Evolutionary conservation across 345 rosid genomes (phyloP).

Genomic region (Rhodamnia argentea): DNA sequence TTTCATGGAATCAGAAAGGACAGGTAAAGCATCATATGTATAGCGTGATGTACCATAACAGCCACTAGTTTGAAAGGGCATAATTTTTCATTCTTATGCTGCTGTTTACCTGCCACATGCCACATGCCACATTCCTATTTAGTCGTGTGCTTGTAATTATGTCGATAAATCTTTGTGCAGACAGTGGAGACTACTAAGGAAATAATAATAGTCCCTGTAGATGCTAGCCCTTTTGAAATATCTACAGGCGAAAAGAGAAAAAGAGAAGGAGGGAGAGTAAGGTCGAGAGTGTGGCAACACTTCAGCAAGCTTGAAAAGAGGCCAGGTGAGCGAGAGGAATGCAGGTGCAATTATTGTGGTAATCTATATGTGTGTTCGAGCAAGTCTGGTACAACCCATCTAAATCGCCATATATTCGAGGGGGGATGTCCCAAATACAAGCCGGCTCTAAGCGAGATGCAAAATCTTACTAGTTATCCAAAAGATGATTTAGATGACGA

Average conservation of each 20-base stretch:
- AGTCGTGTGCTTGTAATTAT: not conserved
- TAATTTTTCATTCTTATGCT: not conserved
- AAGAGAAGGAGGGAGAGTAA: not conserved
- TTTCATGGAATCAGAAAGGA: not conserved
- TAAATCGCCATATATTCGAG: not conserved
- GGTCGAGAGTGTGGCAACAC: slow-evolving; percentile 1
- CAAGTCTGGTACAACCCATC: slow-evolving; percentile 3
- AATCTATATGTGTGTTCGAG: slow-evolving; percentile 1
- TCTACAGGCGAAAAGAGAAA: not conserved
- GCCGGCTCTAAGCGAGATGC: not conserved
- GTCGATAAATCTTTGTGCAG: not conserved
- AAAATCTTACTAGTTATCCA: not conserved
- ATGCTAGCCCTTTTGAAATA: not conserved
- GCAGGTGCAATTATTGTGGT: slow-evolving; percentile 1
- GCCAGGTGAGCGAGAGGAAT: slow-evolving; percentile 3
- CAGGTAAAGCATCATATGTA: not conserved
- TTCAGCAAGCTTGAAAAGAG: slow-evolving; percentile 1
- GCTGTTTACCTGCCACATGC: not conserved
- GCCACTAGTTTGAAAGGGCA: not conserved
- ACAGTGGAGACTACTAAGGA: not conserved
- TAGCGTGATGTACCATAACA: not conserved
- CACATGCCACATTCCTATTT: not conserved
- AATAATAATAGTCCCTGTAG: not conserved
- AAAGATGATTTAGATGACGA: not conserved
- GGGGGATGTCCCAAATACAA: not conserved